Evolutionary conservation across 306 rosid genomes (phyloP), one percentile per base, ranked within the genome.

Genomic region (Herpetospermum pedunculosum): DNA sequence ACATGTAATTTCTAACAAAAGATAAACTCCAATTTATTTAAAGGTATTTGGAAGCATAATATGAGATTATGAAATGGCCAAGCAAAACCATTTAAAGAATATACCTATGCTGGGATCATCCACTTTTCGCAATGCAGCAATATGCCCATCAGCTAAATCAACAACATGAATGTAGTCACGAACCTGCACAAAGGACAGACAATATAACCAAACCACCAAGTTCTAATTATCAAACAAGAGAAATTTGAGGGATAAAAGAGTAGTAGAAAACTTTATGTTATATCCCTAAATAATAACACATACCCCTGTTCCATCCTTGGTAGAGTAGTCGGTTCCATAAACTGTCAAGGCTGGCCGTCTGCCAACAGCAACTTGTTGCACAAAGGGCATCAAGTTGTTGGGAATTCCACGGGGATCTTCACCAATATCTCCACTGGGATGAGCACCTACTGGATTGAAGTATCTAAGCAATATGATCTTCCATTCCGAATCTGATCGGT

Each of bases 321-420:
- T 92, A 29, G 83, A 84, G 79, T 95, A 95, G 82, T 95, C 96
- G 38, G 73, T 87, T 73, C 99, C 99, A 59, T 73, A 95, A 59
- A 95, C 88, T 12, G 97, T 91, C 79, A 95, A 76, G 63, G 97
- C 87, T 29, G 91, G 86, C 8, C 96, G 89, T 73, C 97, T 84
- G 41, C 96, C 97, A 80, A 95, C 99, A 9, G 97, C 99, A 82
- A 92, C 96, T 92, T 95, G 99, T 89, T 95, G 99, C 80, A 95
- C 95, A 62, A 92, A 95, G 18, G 99, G 97, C 99, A 95, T 95
- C 80, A 95, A 91, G 65, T 95, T 95, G 84, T 95, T 95, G 37
- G 99, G 99, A 76, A 87, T 82, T 77, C 99, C 99, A 3, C 80
- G 84, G 76, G 99, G 99, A 78, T 95, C 97, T 86, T 95, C 99